Conservation (phyloP, 2,329 filamentous ascomycete genomes). For the Penicillium sp. region DNA sequence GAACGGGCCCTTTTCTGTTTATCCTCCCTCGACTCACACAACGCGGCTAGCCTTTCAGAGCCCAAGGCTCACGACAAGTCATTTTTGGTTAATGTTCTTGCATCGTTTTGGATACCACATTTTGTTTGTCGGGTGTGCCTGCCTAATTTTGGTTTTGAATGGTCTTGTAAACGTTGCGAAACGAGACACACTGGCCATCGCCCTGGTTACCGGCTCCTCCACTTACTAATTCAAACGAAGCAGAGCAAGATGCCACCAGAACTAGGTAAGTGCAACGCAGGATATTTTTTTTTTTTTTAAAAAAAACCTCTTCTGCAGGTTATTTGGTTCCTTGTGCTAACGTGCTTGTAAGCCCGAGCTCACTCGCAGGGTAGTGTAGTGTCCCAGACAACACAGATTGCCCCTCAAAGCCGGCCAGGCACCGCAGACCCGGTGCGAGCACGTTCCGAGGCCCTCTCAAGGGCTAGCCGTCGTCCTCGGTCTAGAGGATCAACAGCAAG, state of each 20-base stretch:
- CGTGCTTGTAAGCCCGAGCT: conserved; percentile 31
- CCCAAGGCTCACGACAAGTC: conserved; percentile 9
- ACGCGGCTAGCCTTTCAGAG: conserved; percentile 17
- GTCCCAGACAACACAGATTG: conserved; percentile 39
- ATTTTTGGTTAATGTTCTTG: conserved; percentile 4
- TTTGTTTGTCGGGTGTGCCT: conserved; percentile 1
- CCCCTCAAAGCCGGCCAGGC: conserved; percentile 40
- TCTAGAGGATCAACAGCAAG: conserved; percentile 49
- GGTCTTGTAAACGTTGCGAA: conserved; percentile 11
- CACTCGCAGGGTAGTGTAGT: conserved; percentile 40
- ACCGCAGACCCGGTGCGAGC: conserved; percentile 42
- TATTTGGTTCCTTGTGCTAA: conserved; percentile 4
- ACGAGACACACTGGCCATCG: conserved; percentile 19
- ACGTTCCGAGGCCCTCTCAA: conserved; percentile 43
- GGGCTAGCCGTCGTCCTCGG: conserved; percentile 41
- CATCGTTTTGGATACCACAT: background rate
- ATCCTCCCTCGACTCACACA: conserved; percentile 31
- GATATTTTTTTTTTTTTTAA: no score
- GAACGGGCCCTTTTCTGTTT: conserved; percentile 42
- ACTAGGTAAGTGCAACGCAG: conserved; percentile 18
- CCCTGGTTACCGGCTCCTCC: conserved; percentile 28
- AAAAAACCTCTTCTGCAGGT: background rate
- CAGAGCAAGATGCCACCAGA: conserved; percentile 22
- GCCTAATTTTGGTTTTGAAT: conserved; percentile 11
- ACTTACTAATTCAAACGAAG: conserved; percentile 14